Evolutionary conservation across 73 alveolate species (phyloP).

Genomic region (Uronychia binucleata): DNA sequence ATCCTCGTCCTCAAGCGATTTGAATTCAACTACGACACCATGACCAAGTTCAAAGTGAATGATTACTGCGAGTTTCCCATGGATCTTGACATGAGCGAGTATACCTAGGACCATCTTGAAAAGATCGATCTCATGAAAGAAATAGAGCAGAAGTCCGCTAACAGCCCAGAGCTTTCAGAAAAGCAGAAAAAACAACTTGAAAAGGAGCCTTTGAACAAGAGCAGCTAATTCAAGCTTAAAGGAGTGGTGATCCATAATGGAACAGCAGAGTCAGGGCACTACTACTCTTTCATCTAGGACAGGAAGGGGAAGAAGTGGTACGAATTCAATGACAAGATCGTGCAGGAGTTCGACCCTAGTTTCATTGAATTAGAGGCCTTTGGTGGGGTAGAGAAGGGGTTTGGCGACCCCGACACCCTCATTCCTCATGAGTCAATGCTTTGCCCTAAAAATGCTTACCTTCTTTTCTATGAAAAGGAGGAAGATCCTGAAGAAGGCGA

Average conservation of each 20-base stretch:
- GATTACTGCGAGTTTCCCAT: slow-evolving; percentile 94
- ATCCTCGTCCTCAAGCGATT: slow-evolving; percentile 90
- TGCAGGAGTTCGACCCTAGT: slow-evolving; percentile 67
- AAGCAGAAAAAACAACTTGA: slow-evolving; percentile 29
- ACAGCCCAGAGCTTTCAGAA: slow-evolving; percentile 23
- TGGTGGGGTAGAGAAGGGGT: slow-evolving; percentile 78
- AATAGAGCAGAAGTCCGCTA: slow-evolving; percentile 65
- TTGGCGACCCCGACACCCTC: background rate
- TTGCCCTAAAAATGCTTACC: slow-evolving; percentile 75
- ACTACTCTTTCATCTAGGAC: slow-evolving; percentile 80
- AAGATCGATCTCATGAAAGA: slow-evolving; percentile 50
- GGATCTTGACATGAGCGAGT: slow-evolving; percentile 86
- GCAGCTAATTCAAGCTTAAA: slow-evolving; percentile 77
- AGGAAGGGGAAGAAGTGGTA: slow-evolving; percentile 67
- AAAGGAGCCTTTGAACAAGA: slow-evolving; percentile 63
- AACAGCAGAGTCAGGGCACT: slow-evolving; percentile 96
- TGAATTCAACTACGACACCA: slow-evolving; percentile 92
- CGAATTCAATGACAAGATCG: slow-evolving; percentile 80
- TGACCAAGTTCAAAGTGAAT: slow-evolving; percentile 89
- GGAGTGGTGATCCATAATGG: slow-evolving; percentile 97
- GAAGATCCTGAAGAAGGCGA: slow-evolving; percentile 40
- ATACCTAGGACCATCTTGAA: slow-evolving; percentile 50
- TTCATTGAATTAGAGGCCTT: slow-evolving; percentile 72
- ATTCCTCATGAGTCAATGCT: background rate
- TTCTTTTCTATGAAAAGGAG: slow-evolving; percentile 81